Base-by-base conservation (phyloP, 2,329 filamentous ascomycete genomes). In the Ophiocordyceps camponoti-leonardi region DNA sequence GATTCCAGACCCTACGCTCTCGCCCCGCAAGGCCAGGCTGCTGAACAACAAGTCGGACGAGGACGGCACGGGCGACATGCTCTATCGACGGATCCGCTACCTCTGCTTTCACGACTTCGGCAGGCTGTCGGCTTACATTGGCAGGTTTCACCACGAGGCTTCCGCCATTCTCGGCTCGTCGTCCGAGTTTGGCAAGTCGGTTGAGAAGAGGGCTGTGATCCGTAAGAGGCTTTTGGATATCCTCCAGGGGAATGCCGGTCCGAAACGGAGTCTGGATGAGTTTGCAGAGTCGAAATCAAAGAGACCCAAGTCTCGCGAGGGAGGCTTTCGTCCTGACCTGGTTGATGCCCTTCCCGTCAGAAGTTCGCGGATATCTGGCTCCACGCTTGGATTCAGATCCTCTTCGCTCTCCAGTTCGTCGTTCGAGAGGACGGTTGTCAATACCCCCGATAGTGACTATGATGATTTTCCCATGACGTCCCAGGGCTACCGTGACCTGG, bases 1-100 rank as follows among this genome's bases (percentile, higher is more conserved):
- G 18, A 47, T 51, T 18, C 54, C 54, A 3, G 53, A 56, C 44
- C 42, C 49, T 7, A 52, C 44, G 2, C 45, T 56, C n/a, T 55
- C 55, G 23, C 58, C 56, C n/a, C 53, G 48, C 41, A 54, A 54
- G 44, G 50, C 48, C 19, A 51, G 48, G 26, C 49, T 48, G 33
- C 50, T 47, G 41, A 47, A 30, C 20, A 46, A 26, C 20, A 51
- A 46, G 19, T 52, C 49, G 10, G 53, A 53, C 31, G 53, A 57
- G 7, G 51, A 58, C 35, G 48, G 48, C 2, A 50, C 53, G 3
- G 46, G 48, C 18, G 47, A 55, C 28, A 43, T 42, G 5, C 59
- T 60, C 26, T 56, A 58, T 43, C 23, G 35, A 26, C 49, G 45
- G 6, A 49, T 58, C 2, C 53, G 48, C 0, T 47, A 19, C 19